These are phyloP conservation scores for Solanum chiquidenum DNA, from an alignment of 257 asterid genomes.

Conservation along the genomic window DNA sequence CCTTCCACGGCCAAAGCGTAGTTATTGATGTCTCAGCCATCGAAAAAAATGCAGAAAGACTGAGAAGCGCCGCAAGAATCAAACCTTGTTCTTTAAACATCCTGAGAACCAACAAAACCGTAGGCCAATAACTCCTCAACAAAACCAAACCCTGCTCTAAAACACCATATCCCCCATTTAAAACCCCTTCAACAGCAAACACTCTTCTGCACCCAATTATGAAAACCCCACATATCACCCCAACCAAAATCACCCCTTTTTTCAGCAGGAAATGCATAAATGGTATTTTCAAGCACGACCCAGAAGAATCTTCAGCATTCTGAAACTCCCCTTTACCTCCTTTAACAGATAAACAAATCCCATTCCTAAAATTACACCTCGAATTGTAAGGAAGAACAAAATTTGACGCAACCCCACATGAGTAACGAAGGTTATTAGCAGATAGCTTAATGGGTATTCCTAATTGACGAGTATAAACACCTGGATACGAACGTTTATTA, in stretches of 20 bases:
- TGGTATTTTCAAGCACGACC: not conserved
- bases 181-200: slow-evolving; percentile 46
- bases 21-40: slow-evolving; percentile 99
- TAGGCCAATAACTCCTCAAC: slow-evolving; percentile 76
- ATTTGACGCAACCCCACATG: slow-evolving; percentile 1
- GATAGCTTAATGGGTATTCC: not conserved
- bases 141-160: slow-evolving; percentile 53
- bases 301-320: not conserved
- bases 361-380: not conserved
- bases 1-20: slow-evolving; percentile 99
- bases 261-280: slow-evolving; percentile 24
- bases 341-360: not conserved
- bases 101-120: slow-evolving; percentile 56
- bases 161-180: slow-evolving; percentile 37
- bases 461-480: not conserved
- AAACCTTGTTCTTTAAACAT: slow-evolving; percentile 89
- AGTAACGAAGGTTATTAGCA: not conserved
- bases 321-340: not conserved
- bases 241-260: slow-evolving; percentile 40
- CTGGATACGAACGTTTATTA: not conserved
- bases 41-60: slow-evolving; percentile 94
- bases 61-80: slow-evolving; percentile 66
- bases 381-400: not conserved
- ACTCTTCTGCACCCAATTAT: slow-evolving; percentile 52
- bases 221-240: slow-evolving; percentile 43